Evolutionary conservation across 1,139 yeast species (phyloP).

Genomic region (Hyphopichia buzzinii): DNA sequence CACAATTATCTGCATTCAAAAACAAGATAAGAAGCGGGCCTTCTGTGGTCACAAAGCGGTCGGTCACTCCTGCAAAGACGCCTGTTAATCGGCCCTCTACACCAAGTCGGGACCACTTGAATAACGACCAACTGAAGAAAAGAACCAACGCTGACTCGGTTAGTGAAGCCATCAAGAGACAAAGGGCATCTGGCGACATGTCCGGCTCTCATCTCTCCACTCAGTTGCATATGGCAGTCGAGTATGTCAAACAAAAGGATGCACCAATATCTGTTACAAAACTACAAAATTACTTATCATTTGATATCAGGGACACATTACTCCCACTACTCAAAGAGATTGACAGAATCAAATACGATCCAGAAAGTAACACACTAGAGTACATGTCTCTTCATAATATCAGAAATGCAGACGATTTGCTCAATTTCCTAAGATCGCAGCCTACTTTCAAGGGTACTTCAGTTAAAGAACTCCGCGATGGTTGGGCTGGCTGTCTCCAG

Average conservation of each 20-base stretch:
- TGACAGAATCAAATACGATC: slow-evolving; percentile 69
- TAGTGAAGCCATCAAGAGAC: slow-evolving; percentile 38
- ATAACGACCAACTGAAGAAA: slow-evolving; percentile 11
- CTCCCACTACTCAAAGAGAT: slow-evolving; percentile 71
- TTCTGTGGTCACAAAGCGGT: slow-evolving; percentile 37
- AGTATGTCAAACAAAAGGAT: slow-evolving; percentile 70
- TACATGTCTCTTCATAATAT: slow-evolving; percentile 90
- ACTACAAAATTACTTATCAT: slow-evolving; percentile 56
- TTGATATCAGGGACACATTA: slow-evolving; percentile 48
- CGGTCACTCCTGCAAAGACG: slow-evolving; percentile 12
- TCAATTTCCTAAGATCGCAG: slow-evolving; percentile 73
- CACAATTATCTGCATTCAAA: slow-evolving; percentile 49
- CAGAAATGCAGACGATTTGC: slow-evolving; percentile 71
- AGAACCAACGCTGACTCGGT: slow-evolving; percentile 24
- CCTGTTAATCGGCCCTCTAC: slow-evolving; percentile 1
- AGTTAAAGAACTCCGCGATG: slow-evolving; percentile 89
- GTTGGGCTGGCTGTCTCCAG: slow-evolving; percentile 90
- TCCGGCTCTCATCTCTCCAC: slow-evolving; percentile 71
- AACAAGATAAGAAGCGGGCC: slow-evolving; percentile 50
- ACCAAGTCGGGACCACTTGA: slow-evolving; percentile 5
- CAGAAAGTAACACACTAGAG: slow-evolving; percentile 63
- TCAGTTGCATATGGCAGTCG: slow-evolving; percentile 83
- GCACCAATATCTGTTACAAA: slow-evolving; percentile 64
- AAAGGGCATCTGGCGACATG: slow-evolving; percentile 28
- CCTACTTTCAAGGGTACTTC: slow-evolving; percentile 85